phyloP scores from a whole-genome alignment of 306 rosid species.

The Medicago lupulina region DNA sequence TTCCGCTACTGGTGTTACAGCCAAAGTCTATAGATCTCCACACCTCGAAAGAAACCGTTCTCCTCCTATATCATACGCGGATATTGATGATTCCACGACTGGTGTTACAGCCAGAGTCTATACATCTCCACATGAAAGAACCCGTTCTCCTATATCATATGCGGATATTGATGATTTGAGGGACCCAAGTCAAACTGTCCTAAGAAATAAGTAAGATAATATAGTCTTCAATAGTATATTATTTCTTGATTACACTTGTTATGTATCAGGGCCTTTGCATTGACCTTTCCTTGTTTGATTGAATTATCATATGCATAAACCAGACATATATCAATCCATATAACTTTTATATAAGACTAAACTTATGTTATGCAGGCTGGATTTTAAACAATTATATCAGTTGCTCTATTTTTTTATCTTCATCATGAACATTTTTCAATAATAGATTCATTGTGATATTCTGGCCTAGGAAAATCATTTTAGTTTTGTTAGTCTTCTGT shows the following conservation, averaged over 20 bases:
- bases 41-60: constrained; percentile 48
- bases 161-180: constrained; percentile 48
- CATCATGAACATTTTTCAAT: not conserved
- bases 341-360: constrained; percentile 6
- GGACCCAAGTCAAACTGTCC: constrained; percentile 47
- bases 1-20: constrained; percentile 50
- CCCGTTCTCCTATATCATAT: constrained; percentile 50
- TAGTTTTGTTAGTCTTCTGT: constrained; percentile 29
- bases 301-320: constrained; percentile 29
- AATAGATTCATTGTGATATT: constrained; percentile 3
- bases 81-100: constrained; percentile 46
- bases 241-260: constrained; percentile 25
- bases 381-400: constrained; percentile 30
- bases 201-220: constrained; percentile 47
- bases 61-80: constrained; percentile 52
- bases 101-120: constrained; percentile 58
- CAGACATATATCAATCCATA: no score
- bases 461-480: constrained; percentile 31
- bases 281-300: constrained; percentile 12
- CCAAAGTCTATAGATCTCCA: constrained; percentile 57
- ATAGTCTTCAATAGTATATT: not conserved
- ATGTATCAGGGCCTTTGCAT: constrained; percentile 32
- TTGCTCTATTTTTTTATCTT: not conserved
- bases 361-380: constrained; percentile 23
- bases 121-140: constrained; percentile 51